Percentiles rank a stretch among this genome's conserved stretches.
Evolutionary conservation across 495 filamentous ascomycete genomes (phyloP).

Genomic region (Podospora fimiseda): DNA sequence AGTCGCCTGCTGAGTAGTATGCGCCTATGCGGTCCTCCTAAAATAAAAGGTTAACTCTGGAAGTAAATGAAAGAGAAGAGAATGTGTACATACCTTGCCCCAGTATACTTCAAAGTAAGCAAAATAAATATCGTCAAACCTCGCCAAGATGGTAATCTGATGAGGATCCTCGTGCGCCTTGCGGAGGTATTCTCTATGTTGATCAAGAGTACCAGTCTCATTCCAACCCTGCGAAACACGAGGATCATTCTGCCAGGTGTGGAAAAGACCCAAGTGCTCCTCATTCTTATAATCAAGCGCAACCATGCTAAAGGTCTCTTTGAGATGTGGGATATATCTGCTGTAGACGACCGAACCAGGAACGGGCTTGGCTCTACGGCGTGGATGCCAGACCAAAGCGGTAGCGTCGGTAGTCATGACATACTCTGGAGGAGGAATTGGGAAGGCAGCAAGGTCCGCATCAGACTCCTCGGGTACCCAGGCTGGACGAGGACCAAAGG

Average conservation of each 20-base stretch:
- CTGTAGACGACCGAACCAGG: conserved; percentile 59
- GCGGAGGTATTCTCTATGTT: conserved; percentile 57
- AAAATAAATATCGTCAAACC: conserved; percentile 55
- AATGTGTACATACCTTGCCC: conserved; percentile 49
- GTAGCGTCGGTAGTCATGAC: conserved; percentile 41
- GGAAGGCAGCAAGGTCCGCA: conserved; percentile 41
- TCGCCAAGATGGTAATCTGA: conserved; percentile 53
- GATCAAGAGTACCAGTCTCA: conserved; percentile 55
- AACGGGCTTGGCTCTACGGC: conserved; percentile 52
- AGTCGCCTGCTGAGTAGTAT: conserved; percentile 57
- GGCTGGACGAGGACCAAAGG: conserved; percentile 54
- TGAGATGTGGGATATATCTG: conserved; percentile 60
- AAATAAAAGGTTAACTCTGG: conserved; percentile 4
- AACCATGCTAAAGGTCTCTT: conserved; percentile 60
- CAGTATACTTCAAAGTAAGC: conserved; percentile 69
- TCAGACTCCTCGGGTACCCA: conserved; percentile 44
- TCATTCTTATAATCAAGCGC: conserved; percentile 50
- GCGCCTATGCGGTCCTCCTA: conserved; percentile 62
- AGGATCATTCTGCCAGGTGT: conserved; percentile 65
- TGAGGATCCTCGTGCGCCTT: conserved; percentile 56
- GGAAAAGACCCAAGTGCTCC: conserved; percentile 54
- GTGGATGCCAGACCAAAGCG: conserved; percentile 47
- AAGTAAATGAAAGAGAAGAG: not conserved
- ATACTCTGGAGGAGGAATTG: conserved; percentile 49
- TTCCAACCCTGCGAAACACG: conserved; percentile 65